Percentiles rank a stretch among this genome's conserved stretches.
These are phyloP conservation scores for Alternaria angustiovoidea DNA, from an alignment of 2,329 filamentous ascomycete species.

Conservation along the genomic window DNA sequence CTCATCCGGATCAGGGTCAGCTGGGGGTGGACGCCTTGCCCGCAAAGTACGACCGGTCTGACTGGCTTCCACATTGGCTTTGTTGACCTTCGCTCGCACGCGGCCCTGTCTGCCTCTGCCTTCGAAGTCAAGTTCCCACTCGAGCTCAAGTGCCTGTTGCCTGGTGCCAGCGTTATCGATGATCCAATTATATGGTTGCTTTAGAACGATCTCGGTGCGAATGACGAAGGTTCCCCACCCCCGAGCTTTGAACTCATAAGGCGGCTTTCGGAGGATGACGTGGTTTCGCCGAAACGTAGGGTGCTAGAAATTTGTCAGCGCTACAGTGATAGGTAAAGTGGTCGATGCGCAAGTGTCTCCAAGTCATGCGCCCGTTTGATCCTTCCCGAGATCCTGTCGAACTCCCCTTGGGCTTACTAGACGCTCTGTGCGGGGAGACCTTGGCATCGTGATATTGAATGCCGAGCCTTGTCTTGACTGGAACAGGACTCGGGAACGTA, in stretches of 20 bases:
- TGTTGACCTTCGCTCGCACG: slow-evolving; percentile 53
- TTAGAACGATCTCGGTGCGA: slow-evolving; percentile 52
- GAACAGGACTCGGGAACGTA: slow-evolving; percentile 11
- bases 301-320: slow-evolving; percentile 39
- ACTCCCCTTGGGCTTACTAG: neutral
- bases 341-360: neutral
- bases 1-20: slow-evolving; percentile 2
- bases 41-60: slow-evolving; percentile 24
- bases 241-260: slow-evolving; percentile 52
- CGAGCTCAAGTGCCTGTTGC: slow-evolving; percentile 48
- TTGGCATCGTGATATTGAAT: neutral
- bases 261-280: slow-evolving; percentile 46
- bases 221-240: slow-evolving; percentile 57
- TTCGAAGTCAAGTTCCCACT: slow-evolving; percentile 55
- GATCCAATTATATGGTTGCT: slow-evolving; percentile 56
- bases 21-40: neutral
- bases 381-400: neutral
- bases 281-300: slow-evolving; percentile 53
- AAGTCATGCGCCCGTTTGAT: neutral
- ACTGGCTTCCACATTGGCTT: slow-evolving; percentile 28
- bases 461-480: slow-evolving; percentile 1
- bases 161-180: slow-evolving; percentile 47
- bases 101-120: slow-evolving; percentile 53
- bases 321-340: neutral
- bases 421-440: neutral